A percentile compares a stretch with the other conserved stretches of the same genome.
Conservation (phyloP, 1,284 basidiomycete genomes). For the Cryptococcus sp. region DNA sequence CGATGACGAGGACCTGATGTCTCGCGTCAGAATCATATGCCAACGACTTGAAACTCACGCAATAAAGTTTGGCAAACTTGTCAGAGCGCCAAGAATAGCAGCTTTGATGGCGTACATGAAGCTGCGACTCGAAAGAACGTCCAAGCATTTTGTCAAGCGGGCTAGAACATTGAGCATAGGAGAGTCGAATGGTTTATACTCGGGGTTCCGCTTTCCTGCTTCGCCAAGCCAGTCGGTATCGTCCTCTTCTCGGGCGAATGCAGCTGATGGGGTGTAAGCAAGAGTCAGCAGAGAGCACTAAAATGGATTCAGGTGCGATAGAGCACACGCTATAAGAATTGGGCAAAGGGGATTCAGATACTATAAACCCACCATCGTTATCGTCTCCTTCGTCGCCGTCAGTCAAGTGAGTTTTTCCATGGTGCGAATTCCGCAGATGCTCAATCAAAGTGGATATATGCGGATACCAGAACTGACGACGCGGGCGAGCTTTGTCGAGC, state of each 20-base stretch:
- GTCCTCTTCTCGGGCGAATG: constrained; percentile 23
- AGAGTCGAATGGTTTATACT: constrained; percentile 47
- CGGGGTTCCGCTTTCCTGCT: constrained; percentile 49
- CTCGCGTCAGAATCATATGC: neutral
- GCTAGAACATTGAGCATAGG: constrained; percentile 40
- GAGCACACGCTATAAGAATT: too few species aligned
- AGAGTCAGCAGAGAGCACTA: too few species aligned
- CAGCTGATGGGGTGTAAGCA: constrained; percentile 11
- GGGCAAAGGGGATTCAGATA: neutral
- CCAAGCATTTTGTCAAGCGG: constrained; percentile 25
- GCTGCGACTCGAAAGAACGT: constrained; percentile 46
- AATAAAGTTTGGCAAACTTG: constrained; percentile 45
- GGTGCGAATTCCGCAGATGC: constrained; percentile 29
- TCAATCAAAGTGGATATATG: constrained; percentile 47
- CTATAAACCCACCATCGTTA: constrained; percentile 28
- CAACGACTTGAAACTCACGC: constrained; percentile 9
- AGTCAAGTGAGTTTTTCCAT: constrained; percentile 23
- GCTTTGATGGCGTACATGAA: constrained; percentile 76
- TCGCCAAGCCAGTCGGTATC: constrained; percentile 36
- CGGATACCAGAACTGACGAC: constrained; percentile 69
- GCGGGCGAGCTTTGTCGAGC: constrained; percentile 61
- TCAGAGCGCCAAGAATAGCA: constrained; percentile 63
- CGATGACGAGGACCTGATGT: constrained; percentile 29
- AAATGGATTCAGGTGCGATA: too few species aligned
- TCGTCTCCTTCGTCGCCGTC: constrained; percentile 35